Base-by-base conservation (phyloP, 1,139 yeast species). In the Pichia kudriavzevii region DNA sequence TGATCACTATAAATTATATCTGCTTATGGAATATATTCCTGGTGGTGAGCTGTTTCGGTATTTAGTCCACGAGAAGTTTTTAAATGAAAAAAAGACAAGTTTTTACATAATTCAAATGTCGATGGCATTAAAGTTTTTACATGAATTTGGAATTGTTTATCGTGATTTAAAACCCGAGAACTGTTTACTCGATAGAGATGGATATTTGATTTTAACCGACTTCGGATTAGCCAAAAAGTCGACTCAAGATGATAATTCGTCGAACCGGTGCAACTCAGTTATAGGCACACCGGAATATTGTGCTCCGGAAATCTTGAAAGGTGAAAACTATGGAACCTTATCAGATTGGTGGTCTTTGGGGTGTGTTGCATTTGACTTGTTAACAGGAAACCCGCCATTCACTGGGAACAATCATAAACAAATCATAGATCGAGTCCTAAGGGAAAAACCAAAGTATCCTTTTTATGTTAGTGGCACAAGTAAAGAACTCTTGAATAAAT, bases 281-380 rank as follows among this genome's bases (percentile, higher is more conserved):
- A 80, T 87, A 22, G 98, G 97, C 1, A 88, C 96, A 0, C 94
- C 95, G 0, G 95, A 87, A 58, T 88, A 87, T 55, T 87, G 88
- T 84, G 97, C 97, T 0, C 98, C 98, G 1, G 97, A 91, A 56
- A 82, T 91, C 22, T 61, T 91, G 19, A 74, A 73, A 35, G 95
- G 95, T 18, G 75, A 79, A 44, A 77, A 80, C n/a, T 91, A 91
- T 54, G 91, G 87, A 45, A 79, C 72, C 45, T 70, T 78, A 8
- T 95, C 93, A 9, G 98, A 91, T 55, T 91, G 96, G 94, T 91
- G 97, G 94, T 85, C 96, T 0, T 64, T 91, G 21, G 97, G 98
- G 0, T 85, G 95, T 46, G 84, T 91, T 7, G 71, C 85, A 21
- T 85, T 66, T 55, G 97, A 91, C 57, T 68, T 91, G 64, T 64